Base-by-base conservation (phyloP, 2,329 filamentous ascomycete species). In the Tolypocladium sp. region DNA sequence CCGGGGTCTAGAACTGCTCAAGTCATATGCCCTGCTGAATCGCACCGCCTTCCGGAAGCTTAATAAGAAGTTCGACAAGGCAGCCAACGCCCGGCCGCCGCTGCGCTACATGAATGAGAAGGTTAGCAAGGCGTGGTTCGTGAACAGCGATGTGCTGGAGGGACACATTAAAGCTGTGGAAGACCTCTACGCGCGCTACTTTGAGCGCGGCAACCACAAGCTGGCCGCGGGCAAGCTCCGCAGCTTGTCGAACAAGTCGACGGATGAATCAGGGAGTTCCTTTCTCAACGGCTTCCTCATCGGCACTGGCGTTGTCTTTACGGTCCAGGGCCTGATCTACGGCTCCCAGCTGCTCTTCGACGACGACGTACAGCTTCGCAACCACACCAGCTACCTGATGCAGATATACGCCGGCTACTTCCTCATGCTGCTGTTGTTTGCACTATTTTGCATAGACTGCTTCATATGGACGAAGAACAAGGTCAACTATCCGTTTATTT, bases 41-140 rank as follows among this genome's bases (percentile, higher is more conserved):
- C 84, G 91, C 55, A 96, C 91, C 0, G 94, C 92, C 0, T 97
- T 97, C 69, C 87, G 92, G 38, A 99, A 99, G 73, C 91, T 99
- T 70, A 97, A 96, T 75, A 99, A 99, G 73, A 99, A 99, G 74
- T 97, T 95, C 71, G 92, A 97, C 79, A 99, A 97, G 76, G 85
- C 89, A 2, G 85, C 92, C 59, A 85, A 92, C 66, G 88, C 91
- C 46, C 83, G 88, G 13, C 91, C 91, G 0, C 82, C 88, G 0
- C 82, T 89, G 69, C 84, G 88, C 35, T 97, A 93, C 72, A 90
- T 97, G 83, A 88, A 87, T 38, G 92, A 97, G 66, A 93, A 93
- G 69, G 92, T 99, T 66, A 93, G 91, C 76, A 87, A 88, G 63
- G 84, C 92, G 1, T 91, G 90, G 82, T 99, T 99, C 68, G 93